Evolutionary conservation across 2,329 filamentous ascomycete genomes (phyloP).

Genomic region (Aspergillus sp.): DNA sequence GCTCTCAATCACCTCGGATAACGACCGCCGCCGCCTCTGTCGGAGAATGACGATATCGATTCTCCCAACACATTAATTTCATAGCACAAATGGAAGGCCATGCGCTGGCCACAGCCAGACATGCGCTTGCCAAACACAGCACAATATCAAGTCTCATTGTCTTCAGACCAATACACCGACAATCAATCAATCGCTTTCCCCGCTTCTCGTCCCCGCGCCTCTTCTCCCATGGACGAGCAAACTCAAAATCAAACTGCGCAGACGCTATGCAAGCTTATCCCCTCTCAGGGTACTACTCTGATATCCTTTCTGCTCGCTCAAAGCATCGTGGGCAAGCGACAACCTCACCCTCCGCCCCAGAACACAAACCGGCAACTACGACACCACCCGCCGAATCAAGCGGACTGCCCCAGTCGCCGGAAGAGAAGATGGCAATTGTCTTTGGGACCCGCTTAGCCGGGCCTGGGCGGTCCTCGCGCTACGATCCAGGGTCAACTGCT

Average conservation of each 20-base stretch:
- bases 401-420: constrained; percentile 34
- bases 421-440: constrained; percentile 67
- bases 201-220: constrained; percentile 27
- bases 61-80: constrained; percentile 3
- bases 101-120: constrained; percentile 21
- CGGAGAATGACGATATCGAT: constrained; percentile 16
- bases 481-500: constrained; percentile 59
- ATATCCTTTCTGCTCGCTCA: constrained; percentile 43
- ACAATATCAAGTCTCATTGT: background rate
- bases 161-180: constrained; percentile 8
- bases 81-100: constrained; percentile 34
- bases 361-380: constrained; percentile 18
- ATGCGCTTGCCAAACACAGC: constrained; percentile 23
- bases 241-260: constrained; percentile 15
- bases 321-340: constrained; percentile 27
- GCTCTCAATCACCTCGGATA: constrained; percentile 26
- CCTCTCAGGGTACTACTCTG: constrained; percentile 50
- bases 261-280: constrained; percentile 42
- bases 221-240: constrained; percentile 23
- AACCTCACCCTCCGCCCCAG: constrained; percentile 22
- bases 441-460: constrained; percentile 81
- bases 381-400: constrained; percentile 23
- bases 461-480: constrained; percentile 67
- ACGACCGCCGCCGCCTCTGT: background rate
- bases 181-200: constrained; percentile 25